phyloP scores from a whole-genome alignment of 108 stramenopile species.

The Schizochytrium sp. region DNA sequence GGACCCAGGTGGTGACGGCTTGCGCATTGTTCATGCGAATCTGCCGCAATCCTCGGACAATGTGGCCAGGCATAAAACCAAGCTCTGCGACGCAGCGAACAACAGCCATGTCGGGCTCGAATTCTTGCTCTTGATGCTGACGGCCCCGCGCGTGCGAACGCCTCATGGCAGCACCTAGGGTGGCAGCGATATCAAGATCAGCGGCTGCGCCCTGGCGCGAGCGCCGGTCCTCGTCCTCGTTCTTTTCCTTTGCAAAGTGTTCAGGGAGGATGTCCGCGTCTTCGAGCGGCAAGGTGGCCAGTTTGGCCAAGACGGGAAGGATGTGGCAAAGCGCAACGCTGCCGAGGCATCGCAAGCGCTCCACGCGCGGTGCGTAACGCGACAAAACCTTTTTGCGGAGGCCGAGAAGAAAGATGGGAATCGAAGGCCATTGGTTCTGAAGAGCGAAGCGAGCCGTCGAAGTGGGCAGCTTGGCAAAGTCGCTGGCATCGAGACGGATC shows the following conservation, averaged over 20 bases:
- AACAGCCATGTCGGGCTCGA: neutral
- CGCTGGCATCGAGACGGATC: neutral
- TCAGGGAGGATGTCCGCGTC: neutral
- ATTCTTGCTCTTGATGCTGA: neutral
- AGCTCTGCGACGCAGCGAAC: neutral
- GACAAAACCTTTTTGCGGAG: neutral
- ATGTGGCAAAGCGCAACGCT: neutral
- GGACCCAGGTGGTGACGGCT: neutral
- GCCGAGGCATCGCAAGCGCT: neutral
- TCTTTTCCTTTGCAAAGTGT: neutral
- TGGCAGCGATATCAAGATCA: neutral
- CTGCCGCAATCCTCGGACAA: neutral
- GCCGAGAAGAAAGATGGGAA: neutral
- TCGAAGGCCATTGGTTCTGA: neutral
- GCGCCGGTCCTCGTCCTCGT: neutral
- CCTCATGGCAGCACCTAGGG: neutral
- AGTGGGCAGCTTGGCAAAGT: neutral
- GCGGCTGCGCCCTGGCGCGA: no score
- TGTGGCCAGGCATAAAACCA: neutral
- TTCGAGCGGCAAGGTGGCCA: neutral
- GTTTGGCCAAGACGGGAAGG: neutral
- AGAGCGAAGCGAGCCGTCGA: neutral
- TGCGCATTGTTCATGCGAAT: neutral
- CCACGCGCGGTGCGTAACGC: neutral
- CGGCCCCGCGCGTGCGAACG: neutral